Evolutionary conservation across 768 basidiomycete species (phyloP).

Genomic region (Favolaschia claudopus): DNA sequence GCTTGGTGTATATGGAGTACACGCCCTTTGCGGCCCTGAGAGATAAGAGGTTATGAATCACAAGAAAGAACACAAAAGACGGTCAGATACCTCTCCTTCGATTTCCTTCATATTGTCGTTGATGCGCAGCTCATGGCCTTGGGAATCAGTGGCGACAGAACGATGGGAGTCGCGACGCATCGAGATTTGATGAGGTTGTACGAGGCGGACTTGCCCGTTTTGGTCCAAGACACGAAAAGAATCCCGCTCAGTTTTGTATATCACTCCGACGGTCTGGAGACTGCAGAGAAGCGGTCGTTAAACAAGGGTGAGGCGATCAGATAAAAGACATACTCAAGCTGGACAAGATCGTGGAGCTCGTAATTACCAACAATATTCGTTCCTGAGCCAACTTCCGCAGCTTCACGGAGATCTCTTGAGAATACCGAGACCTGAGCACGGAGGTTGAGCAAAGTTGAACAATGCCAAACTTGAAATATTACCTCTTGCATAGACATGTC

Average conservation of each 20-base stretch:
- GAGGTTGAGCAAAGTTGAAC: slow-evolving; percentile 11
- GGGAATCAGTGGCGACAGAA: slow-evolving; percentile 89
- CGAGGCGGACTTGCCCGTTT: slow-evolving; percentile 85
- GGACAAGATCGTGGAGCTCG: slow-evolving; percentile 95
- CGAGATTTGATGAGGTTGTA: slow-evolving; percentile 94
- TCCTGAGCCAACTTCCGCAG: slow-evolving; percentile 94
- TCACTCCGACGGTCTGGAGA: slow-evolving; percentile 93
- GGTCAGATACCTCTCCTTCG: slow-evolving; percentile 77
- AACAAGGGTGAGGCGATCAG: not conserved
- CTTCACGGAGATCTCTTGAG: slow-evolving; percentile 95
- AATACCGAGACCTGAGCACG: slow-evolving; percentile 87
- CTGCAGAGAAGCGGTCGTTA: slow-evolving; percentile 46
- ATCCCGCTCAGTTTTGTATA: slow-evolving; percentile 96
- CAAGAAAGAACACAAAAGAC: slow-evolving; percentile 12
- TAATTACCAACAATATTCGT: slow-evolving; percentile 92
- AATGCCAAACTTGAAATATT: slow-evolving; percentile 11
- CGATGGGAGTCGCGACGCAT: slow-evolving; percentile 84
- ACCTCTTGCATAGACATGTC: slow-evolving; percentile 98
- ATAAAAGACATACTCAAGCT: slow-evolving; percentile 80
- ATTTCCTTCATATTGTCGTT: slow-evolving; percentile 94
- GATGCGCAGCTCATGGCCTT: slow-evolving; percentile 84
- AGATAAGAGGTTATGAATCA: not conserved
- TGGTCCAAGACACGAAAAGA: slow-evolving; percentile 97
- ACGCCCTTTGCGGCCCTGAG: slow-evolving; percentile 82
- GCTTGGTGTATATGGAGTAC: slow-evolving; percentile 96